phyloP scores from a whole-genome alignment of 2,329 filamentous ascomycete species.

The Botrytis tulipae region DNA sequence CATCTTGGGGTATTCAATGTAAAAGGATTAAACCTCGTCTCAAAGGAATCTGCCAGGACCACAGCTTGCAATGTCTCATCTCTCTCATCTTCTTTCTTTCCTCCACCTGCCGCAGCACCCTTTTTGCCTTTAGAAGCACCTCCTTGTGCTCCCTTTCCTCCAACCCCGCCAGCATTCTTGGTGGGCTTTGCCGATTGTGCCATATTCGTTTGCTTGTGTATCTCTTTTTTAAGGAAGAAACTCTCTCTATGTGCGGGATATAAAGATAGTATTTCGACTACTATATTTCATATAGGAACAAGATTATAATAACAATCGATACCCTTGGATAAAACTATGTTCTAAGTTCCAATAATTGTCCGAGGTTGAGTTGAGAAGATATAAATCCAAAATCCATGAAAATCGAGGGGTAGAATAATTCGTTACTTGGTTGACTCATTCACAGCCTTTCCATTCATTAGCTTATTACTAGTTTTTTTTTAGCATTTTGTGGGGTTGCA shows the following conservation, averaged over 20 bases:
- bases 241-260: neutral
- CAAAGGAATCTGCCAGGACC: constrained; percentile 89
- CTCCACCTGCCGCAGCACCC: constrained; percentile 33
- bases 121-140: constrained; percentile 32
- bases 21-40: constrained; percentile 87
- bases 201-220: constrained; percentile 24
- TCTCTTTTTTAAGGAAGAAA: neutral
- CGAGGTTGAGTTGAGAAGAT: neutral
- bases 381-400: neutral
- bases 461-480: neutral
- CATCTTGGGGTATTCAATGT: constrained; percentile 87
- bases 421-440: neutral
- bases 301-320: neutral
- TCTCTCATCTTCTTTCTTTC: constrained; percentile 39
- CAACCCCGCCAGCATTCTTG: constrained; percentile 29
- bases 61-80: constrained; percentile 41
- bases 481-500: neutral
- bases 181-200: constrained; percentile 25
- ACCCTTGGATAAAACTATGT: neutral
- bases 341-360: neutral
- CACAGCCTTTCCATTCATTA: constrained; percentile 12
- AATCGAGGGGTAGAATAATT: neutral
- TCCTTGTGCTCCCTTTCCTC: constrained; percentile 19
- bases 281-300: neutral
- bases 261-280: neutral